Conservation (phyloP, 768 basidiomycete genomes). For the Trametes punicea region DNA sequence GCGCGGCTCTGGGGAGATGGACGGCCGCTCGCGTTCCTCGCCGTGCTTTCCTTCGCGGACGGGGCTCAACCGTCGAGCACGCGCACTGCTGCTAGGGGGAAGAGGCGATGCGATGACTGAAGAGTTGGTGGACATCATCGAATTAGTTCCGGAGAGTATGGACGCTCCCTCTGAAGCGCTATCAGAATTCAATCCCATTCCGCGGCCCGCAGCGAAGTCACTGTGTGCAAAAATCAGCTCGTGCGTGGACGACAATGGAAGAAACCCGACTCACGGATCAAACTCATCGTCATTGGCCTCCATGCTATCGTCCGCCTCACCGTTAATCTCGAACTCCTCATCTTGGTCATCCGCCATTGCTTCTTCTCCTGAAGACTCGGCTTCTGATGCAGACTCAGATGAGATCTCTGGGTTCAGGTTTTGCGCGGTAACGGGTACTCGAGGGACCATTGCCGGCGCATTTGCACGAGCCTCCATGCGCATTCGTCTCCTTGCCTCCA, state of each 20-base stretch:
- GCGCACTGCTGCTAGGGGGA: constrained; percentile 39
- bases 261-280: constrained; percentile 64
- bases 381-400: constrained; percentile 41
- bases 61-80: constrained; percentile 27
- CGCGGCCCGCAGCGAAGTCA: constrained; percentile 59
- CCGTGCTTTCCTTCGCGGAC: constrained; percentile 45
- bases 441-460: constrained; percentile 34
- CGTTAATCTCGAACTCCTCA: constrained; percentile 49
- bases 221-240: constrained; percentile 33
- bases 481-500: constrained; percentile 67
- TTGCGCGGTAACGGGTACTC: constrained; percentile 30
- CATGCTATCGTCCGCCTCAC: constrained; percentile 31
- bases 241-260: neutral
- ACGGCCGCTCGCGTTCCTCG: constrained; percentile 24
- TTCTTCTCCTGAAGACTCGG: constrained; percentile 38
- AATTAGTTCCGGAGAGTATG: constrained; percentile 49
- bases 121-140: constrained; percentile 49
- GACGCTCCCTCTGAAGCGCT: constrained; percentile 64
- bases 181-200: constrained; percentile 45
- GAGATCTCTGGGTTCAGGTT: constrained; percentile 48
- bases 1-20: constrained; percentile 27
- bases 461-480: constrained; percentile 62
- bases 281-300: constrained; percentile 60
- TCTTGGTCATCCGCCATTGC: constrained; percentile 38
- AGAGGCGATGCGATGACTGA: constrained; percentile 51